phyloP scores from a whole-genome alignment of 148 eudicot species.

The Vaccinium darrowii region DNA sequence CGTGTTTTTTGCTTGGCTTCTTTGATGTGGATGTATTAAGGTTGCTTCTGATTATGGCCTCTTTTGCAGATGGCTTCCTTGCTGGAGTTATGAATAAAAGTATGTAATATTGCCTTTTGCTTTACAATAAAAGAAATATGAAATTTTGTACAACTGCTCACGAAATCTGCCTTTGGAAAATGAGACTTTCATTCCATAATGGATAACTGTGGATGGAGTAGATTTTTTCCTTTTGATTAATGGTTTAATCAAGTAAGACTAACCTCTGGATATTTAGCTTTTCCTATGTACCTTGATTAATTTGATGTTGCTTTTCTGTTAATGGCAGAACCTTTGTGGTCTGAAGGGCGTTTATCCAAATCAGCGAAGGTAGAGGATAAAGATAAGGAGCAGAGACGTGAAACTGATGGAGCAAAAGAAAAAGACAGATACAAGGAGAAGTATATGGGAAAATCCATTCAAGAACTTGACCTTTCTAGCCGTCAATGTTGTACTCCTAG shows the following conservation, averaged over 20 bases:
- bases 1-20: slow-evolving; percentile 10
- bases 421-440: slow-evolving; percentile 61
- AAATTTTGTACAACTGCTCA: not conserved
- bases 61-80: slow-evolving; percentile 85
- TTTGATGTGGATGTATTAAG: slow-evolving; percentile 11
- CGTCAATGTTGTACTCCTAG: slow-evolving; percentile 94
- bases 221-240: not conserved
- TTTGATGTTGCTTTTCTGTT: slow-evolving; percentile 17
- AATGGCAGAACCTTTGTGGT: slow-evolving; percentile 65
- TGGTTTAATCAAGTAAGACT: not conserved
- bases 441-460: slow-evolving; percentile 78
- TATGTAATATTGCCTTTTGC: slow-evolving; percentile 34
- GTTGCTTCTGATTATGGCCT: slow-evolving; percentile 16
- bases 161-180: not conserved
- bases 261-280: not conserved
- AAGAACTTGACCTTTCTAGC: slow-evolving; percentile 92
- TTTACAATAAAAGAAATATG: not conserved
- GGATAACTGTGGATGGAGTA: not conserved
- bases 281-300: slow-evolving; percentile 1
- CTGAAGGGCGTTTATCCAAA: slow-evolving; percentile 60
- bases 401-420: slow-evolving; percentile 64
- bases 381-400: slow-evolving; percentile 77
- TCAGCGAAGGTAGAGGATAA: slow-evolving; percentile 57
- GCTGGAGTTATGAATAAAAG: slow-evolving; percentile 90
- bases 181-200: not conserved